phyloP scores from a whole-genome alignment of 306 rosid genomes.

The Prunus salicina region DNA sequence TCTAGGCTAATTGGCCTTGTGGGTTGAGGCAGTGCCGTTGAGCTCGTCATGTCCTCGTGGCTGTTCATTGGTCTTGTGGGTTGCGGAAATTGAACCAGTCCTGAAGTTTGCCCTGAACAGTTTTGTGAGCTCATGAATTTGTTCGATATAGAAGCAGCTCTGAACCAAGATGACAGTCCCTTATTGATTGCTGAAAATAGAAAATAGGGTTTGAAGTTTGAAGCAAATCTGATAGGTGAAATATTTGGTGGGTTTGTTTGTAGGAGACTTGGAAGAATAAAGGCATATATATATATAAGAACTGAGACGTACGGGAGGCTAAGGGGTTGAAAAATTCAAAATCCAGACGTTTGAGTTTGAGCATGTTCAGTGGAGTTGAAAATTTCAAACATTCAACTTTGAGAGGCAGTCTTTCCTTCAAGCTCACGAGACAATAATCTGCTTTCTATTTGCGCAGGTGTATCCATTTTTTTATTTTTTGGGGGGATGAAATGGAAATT shows the following conservation, averaged over 20 bases:
- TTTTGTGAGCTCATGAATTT: not conserved
- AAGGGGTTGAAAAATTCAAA: not conserved
- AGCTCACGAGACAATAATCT: not conserved
- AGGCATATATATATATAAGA: not conserved
- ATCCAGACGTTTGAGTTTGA: not conserved
- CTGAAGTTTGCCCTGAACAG: not conserved
- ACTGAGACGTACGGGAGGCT: not conserved
- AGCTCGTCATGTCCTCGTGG: not conserved
- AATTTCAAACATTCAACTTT: not conserved
- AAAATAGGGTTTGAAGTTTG: not conserved
- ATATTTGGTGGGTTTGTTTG: not conserved
- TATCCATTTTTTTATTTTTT: not conserved
- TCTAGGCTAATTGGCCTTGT: not conserved
- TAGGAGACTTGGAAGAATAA: too few species aligned
- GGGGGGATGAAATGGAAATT: not conserved
- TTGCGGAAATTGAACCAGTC: conserved; percentile 17
- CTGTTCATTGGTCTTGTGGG: conserved; percentile 14
- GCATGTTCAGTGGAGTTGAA: conserved; percentile 5
- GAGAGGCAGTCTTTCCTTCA: conserved; percentile 7
- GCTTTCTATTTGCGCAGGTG: not conserved
- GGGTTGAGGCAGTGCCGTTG: conserved; percentile 1
- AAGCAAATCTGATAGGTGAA: not conserved
- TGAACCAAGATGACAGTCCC: not conserved
- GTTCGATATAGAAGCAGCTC: not conserved
- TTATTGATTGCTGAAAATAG: not conserved